Evolutionary conservation across 2,329 filamentous ascomycete species (phyloP), one percentile per base, ranked within the genome.

Genomic region (Colletotrichum falcatum): DNA sequence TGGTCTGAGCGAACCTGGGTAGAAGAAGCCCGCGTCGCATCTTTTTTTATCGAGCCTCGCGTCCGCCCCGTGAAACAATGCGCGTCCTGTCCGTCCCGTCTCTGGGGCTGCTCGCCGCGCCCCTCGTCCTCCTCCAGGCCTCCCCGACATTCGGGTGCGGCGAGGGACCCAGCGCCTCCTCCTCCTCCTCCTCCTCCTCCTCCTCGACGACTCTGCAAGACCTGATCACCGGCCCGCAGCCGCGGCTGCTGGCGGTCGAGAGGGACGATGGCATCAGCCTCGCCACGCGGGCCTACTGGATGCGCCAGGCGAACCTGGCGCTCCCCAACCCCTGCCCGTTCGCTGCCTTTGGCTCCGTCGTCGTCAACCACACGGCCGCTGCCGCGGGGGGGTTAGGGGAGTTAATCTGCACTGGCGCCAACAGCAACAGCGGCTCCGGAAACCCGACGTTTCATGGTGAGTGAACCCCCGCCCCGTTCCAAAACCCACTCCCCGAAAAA

Each of bases 361-460:
- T 89, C 65, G 87, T 89, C 18, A 89, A 89, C 74, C 87, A 89
- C 73, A 88, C 86, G 0, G 75, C 72, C 6, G 73, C 72, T n/a
- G n/a, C n/a, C n/a, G n/a, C n/a, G n/a, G n/a, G n/a, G 28, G 81
- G 79, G 0, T 75, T 82, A 0, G 85, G 85, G 2, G 78, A 84
- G 28, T 75, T 86, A 3, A 77, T 88, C 18, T 88, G 86, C 76
- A 83, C 83, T 18, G 86, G 85, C 9, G 84, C 82, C 23, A 89
- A 89, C 73, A 76, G 78, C 33, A 83, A 81, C 61, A 73, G 74
- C 7, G 69, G 74, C 37, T 82, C 80, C 2, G 86, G 86, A 1
- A 87, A 89, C 75, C 87, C 87, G 1, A 85, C 81, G 1, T 75
- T 86, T n/a, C 87, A 89, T 74, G 86, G 85, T 83, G 78, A 16